Conservation (phyloP, 305 asterid species). For the Caryopteris hybrid region DNA sequence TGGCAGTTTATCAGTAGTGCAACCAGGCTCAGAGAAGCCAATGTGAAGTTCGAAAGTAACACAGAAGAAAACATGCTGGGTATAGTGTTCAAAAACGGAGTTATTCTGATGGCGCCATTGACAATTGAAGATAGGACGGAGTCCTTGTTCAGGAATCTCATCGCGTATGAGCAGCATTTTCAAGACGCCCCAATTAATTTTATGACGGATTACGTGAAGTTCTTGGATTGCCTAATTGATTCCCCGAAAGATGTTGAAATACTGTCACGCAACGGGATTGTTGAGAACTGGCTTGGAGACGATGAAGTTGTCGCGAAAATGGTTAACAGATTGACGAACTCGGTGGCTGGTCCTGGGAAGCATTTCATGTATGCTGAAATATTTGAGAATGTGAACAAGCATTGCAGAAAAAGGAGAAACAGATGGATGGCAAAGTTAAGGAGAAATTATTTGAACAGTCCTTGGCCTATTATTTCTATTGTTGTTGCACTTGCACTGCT, state of each 20-base stretch:
- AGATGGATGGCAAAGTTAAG: slow-evolving; percentile 6
- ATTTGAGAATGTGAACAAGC: background rate
- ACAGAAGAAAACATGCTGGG: too few relatives aligned
- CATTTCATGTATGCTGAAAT: background rate
- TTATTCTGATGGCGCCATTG: too few relatives aligned
- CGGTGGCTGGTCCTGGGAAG: background rate
- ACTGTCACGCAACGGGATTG: background rate
- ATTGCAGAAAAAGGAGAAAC: background rate
- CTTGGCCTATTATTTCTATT: background rate
- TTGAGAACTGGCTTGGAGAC: background rate
- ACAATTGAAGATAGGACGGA: background rate
- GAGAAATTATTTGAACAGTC: background rate
- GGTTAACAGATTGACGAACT: background rate
- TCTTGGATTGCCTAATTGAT: background rate
- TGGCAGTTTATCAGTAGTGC: background rate
- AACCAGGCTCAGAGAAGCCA: background rate
- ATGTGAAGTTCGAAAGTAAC: background rate
- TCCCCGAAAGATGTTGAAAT: background rate
- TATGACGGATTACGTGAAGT: background rate
- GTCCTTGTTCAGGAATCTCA: background rate
- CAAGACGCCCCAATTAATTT: too few relatives aligned
- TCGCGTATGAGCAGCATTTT: background rate
- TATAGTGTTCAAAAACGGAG: too few relatives aligned
- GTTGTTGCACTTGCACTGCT: background rate
- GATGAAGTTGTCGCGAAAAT: background rate